Conservation (phyloP, 2,329 filamentous ascomycete species). For the Hypoxylon rubiginosum region DNA sequence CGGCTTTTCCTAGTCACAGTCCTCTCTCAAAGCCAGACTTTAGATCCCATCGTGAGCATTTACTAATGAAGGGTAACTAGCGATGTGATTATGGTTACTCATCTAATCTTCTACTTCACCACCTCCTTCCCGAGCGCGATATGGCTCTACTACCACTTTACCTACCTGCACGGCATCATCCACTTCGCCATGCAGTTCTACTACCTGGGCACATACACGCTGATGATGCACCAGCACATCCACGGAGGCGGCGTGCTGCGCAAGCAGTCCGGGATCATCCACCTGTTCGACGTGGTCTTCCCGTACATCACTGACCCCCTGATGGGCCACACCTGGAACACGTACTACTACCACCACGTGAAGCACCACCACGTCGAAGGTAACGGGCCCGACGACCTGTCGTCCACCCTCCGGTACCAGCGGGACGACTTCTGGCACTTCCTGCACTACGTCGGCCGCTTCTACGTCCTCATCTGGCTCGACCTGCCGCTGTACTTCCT, state of each 20-base stretch:
- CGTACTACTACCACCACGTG: slow-evolving; percentile 87
- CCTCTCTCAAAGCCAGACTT: neutral
- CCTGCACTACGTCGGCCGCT: slow-evolving; percentile 78
- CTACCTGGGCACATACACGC: slow-evolving; percentile 80
- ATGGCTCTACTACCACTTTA: slow-evolving; percentile 74
- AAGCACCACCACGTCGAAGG: slow-evolving; percentile 88
- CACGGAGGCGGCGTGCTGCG: slow-evolving; percentile 78
- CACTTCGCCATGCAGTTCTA: slow-evolving; percentile 76
- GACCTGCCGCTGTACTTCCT: slow-evolving; percentile 82
- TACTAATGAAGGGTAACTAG: slow-evolving; percentile 25
- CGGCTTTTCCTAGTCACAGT: neutral
- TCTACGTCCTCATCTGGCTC: slow-evolving; percentile 80
- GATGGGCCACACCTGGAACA: slow-evolving; percentile 88
- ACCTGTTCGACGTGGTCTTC: slow-evolving; percentile 72
- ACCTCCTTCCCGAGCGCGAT: slow-evolving; percentile 78
- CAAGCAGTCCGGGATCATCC: slow-evolving; percentile 59
- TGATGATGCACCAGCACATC: slow-evolving; percentile 89
- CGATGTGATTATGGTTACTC: slow-evolving; percentile 83
- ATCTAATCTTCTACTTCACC: slow-evolving; percentile 78
- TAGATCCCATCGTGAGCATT: neutral
- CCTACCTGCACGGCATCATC: slow-evolving; percentile 74
- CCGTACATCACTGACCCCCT: slow-evolving; percentile 82
- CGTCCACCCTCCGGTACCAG: slow-evolving; percentile 81
- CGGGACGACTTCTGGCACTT: slow-evolving; percentile 77
- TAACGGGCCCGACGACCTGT: slow-evolving; percentile 82